phyloP scores from a whole-genome alignment of 495 filamentous ascomycete species.

The Aspergillus wentii region DNA sequence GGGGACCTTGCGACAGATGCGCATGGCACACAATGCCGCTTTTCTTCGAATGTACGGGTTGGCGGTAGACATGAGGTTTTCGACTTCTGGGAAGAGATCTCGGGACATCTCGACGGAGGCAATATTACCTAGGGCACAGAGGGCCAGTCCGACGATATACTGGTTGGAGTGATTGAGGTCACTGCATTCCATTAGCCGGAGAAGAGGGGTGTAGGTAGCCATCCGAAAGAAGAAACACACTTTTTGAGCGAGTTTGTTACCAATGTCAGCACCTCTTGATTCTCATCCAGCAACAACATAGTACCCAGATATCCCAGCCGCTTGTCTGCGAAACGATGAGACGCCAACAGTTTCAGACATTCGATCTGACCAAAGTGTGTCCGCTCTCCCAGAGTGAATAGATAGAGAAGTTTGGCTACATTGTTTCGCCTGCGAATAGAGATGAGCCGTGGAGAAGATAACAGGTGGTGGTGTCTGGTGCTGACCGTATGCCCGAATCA shows the following conservation, averaged over 20 bases:
- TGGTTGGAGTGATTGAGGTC: constrained; percentile 96
- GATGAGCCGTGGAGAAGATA: constrained; percentile 18
- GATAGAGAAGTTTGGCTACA: constrained; percentile 95
- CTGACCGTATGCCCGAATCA: constrained; percentile 81
- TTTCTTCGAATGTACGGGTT: constrained; percentile 97
- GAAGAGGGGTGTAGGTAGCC: not conserved
- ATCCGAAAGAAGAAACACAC: constrained; percentile 39
- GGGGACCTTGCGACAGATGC: constrained; percentile 95
- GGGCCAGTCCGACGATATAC: constrained; percentile 93
- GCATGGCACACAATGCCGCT: constrained; percentile 99
- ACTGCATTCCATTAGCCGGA: constrained; percentile 42
- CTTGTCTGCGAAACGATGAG: constrained; percentile 97
- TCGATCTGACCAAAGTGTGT: constrained; percentile 99
- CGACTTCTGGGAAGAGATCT: constrained; percentile 93
- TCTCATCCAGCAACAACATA: constrained; percentile 94
- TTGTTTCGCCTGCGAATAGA: constrained; percentile 76
- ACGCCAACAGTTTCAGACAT: constrained; percentile 95
- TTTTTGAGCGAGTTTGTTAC: constrained; percentile 98
- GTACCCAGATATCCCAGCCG: constrained; percentile 93
- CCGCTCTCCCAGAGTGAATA: constrained; percentile 96
- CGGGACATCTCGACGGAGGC: constrained; percentile 98
- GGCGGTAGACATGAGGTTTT: constrained; percentile 79
- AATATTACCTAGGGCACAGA: constrained; percentile 95
- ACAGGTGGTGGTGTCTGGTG: constrained; percentile 11
- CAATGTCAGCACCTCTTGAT: constrained; percentile 93